These are phyloP conservation scores for Suillus spraguei DNA, from an alignment of 768 basidiomycete genomes.

Conservation along the genomic window DNA sequence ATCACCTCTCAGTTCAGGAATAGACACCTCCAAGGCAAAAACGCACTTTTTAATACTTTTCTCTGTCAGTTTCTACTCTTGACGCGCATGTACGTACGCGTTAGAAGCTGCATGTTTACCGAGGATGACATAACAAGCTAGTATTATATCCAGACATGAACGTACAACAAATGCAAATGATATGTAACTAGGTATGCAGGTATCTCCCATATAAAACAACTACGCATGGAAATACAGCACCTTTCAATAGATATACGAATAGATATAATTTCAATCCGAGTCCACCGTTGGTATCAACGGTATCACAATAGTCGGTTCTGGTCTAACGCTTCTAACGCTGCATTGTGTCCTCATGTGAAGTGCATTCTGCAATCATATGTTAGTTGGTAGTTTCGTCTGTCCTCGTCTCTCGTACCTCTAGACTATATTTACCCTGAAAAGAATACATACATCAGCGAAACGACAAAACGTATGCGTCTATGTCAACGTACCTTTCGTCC, in stretches of 20 bases:
- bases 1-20: no score
- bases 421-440: constrained; percentile 70
- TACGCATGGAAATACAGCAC: neutral
- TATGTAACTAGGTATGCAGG: constrained; percentile 1
- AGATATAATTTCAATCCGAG: neutral
- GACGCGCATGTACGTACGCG: no score
- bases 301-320: constrained; percentile 1
- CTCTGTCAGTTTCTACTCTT: no score
- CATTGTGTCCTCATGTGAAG: constrained; percentile 4
- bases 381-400: no score
- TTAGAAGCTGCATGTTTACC: no score
- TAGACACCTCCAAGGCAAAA: no score
- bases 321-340: constrained; percentile 4
- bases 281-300: neutral
- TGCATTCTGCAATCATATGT: neutral
- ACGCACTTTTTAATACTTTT: no score
- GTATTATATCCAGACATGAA: no score
- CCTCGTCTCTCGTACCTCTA: constrained; percentile 60
- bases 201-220: neutral
- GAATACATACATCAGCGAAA: constrained; percentile 2
- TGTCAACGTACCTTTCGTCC: constrained; percentile 48
- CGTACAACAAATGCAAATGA: no score
- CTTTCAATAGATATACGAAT: neutral
- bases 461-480: neutral
- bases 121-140: no score